Evolutionary conservation across 2,329 filamentous ascomycete species (phyloP).

Genomic region (Metarhizium guizhouense): DNA sequence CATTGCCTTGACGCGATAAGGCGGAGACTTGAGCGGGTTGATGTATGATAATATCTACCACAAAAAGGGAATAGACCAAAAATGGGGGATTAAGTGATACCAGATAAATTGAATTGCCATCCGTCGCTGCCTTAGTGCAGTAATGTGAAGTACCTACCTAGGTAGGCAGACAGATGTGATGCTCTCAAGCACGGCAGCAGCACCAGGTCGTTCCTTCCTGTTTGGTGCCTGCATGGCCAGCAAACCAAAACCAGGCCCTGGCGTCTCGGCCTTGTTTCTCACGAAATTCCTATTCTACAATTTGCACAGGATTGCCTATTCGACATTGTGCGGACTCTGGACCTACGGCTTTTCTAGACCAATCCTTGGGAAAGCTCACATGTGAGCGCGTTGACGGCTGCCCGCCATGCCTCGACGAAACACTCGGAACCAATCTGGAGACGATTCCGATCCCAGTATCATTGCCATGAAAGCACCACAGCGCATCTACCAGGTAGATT

Average conservation of each 20-base stretch:
- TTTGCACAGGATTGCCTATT: background rate
- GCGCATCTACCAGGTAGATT: conserved; percentile 17
- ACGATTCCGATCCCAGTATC: conserved; percentile 14
- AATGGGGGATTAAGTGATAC: conserved; percentile 8
- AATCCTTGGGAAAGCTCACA: background rate
- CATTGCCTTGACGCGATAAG: conserved; percentile 53
- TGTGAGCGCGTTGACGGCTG: background rate
- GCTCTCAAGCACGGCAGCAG: background rate
- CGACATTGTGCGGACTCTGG: background rate
- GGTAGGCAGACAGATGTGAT: background rate
- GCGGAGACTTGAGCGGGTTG: conserved; percentile 20
- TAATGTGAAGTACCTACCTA: background rate
- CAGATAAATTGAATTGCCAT: background rate
- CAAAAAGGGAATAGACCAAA: conserved; percentile 10
- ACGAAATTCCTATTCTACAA: background rate
- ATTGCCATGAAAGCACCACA: conserved; percentile 17
- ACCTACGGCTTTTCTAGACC: background rate
- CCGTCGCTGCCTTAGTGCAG: background rate
- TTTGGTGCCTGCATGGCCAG: background rate
- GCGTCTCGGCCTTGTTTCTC: background rate
- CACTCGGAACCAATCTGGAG: conserved; percentile 9
- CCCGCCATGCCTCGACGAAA: conserved; percentile 9
- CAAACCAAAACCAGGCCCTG: background rate
- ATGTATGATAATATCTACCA: conserved; percentile 27
- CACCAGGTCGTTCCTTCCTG: background rate